Conservation (phyloP, 2,329 filamentous ascomycete genomes). For the Aspergillus japonicus region DNA sequence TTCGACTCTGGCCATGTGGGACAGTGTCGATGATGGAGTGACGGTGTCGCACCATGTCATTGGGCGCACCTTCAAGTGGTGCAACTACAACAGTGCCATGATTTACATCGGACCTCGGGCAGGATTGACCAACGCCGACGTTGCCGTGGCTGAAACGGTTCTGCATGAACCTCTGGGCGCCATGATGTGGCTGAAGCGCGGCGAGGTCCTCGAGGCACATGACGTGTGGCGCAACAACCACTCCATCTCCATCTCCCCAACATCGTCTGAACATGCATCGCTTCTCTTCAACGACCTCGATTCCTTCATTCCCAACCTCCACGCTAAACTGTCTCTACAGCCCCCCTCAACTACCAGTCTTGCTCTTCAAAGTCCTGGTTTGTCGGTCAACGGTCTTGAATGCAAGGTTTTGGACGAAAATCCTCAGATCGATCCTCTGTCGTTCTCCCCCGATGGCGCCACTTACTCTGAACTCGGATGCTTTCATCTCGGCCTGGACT, state of each 20-base stretch:
- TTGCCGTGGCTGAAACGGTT: constrained; percentile 16
- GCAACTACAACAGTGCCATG: constrained; percentile 37
- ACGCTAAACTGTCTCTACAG: constrained; percentile 7
- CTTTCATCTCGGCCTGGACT: constrained; percentile 29
- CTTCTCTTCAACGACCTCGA: constrained; percentile 7
- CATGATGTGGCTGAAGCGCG: constrained; percentile 41
- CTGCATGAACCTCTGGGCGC: constrained; percentile 37
- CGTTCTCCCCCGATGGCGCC: constrained; percentile 20
- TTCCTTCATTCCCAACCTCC: constrained; percentile 9
- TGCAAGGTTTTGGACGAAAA: constrained; percentile 15
- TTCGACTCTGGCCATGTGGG: constrained; percentile 29
- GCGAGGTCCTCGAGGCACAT: constrained; percentile 35
- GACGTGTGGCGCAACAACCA: constrained; percentile 32
- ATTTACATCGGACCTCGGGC: constrained; percentile 35
- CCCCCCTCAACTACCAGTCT: background rate
- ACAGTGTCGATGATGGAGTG: constrained; percentile 35
- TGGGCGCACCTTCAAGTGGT: constrained; percentile 39
- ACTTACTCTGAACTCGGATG: constrained; percentile 28
- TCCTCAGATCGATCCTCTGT: constrained; percentile 20
- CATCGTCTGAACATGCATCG: background rate
- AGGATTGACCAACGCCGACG: constrained; percentile 30
- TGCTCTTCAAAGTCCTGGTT: constrained; percentile 8
- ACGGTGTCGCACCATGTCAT: constrained; percentile 33
- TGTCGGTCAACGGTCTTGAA: constrained; percentile 14
- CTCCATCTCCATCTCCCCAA: constrained; percentile 1